Base-by-base conservation (phyloP, 2,329 filamentous ascomycete genomes). In the Periconia sp. region DNA sequence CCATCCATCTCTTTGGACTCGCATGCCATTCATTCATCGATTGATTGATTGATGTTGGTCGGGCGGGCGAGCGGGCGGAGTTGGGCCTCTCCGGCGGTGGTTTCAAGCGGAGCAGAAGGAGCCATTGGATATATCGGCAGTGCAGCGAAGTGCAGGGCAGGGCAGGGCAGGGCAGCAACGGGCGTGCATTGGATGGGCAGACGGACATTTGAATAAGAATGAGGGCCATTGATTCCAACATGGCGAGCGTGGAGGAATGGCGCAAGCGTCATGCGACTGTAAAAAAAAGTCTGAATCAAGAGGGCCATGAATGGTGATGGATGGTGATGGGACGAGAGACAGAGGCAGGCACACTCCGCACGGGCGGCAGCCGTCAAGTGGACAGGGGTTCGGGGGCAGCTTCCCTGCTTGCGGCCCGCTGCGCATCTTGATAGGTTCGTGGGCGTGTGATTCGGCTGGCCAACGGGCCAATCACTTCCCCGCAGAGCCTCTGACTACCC, bases 351-450 rank as follows among this genome's bases (percentile, higher is more conserved):
- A n/a, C n/a, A n/a, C n/a, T n/a, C n/a, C 23, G 8, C 23, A 27
- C 23, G 23, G 23, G 23, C 23, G 15, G 33, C 33, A 14, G 33
- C 33, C 11, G 33, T 37, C 31, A 11, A n/a, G 33, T 37, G 33
- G 11, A 37, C 57, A 27, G 23, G 23, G 23, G 23, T 8, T 8
- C 23, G 8, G 23, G 8, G 5, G 23, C 5, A 5, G 5, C 23
- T 56, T 62, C 59, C 59, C 57, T 62, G 59, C 60, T 59, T 55
- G 62, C 62, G 65, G 57, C 63, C 64, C 64, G 55, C 54, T 62
- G 61, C 55, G 56, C 58, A 50, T 52, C 45, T 45, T 64, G 62
- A 64, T 65, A 59, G 51, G 64, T 43, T 49, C 35, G 42, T 27
- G 17, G 35, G 18, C 13, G 52, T 66, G 64, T 66, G 64, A 66